Base-by-base conservation (phyloP, 2,329 filamentous ascomycete species). In the Exutisphaerella laricina region DNA sequence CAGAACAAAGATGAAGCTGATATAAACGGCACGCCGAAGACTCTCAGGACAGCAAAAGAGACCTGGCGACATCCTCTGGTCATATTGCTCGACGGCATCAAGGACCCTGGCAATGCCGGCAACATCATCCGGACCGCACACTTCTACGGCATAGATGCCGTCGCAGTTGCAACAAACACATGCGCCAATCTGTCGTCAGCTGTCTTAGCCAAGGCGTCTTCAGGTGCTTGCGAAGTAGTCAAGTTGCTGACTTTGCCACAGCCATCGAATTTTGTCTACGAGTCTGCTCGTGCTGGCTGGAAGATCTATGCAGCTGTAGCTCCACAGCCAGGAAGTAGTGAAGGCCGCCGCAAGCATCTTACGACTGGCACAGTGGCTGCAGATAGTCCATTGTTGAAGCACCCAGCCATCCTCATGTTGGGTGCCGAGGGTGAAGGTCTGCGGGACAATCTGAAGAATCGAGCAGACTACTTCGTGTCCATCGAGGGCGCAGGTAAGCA, bases 121-220 rank as follows among this genome's bases (percentile, higher is more conserved):
- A 88, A 82, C 16, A 90, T 97, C 46, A 74, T 97, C 31, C 84
- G 92, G 25, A 87, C 87, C 4, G 88, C 88, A 2, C 84, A 87
- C 58, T 97, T 92, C 64, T 77, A 97, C n/a, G 90, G 90, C 16
- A 83, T 87, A 4, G 85, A 89, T 42, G 89, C 86, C 4, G 78
- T 98, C 14, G 80, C 80, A 2, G 80, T 94, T 41, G 85, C 87
- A 2, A 80, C 76, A 21, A 78, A 79, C 46, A 83, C 66, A 7
- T 86, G 84, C 12, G 85, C 89, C 0, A 76, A 80, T 0, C 70
- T 96, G 47, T 85, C 82, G 5, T 76, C 88, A 0, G 78, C 89
- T 6, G 82, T 86, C 6, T 82, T 88, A 0, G 75, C 94, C 47
- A 97, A 97, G 65, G 85, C 90, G 0, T 88, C 89, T 1, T 82